phyloP scores from a whole-genome alignment of 2,329 filamentous ascomycete genomes.

The Curvularia sp. region DNA sequence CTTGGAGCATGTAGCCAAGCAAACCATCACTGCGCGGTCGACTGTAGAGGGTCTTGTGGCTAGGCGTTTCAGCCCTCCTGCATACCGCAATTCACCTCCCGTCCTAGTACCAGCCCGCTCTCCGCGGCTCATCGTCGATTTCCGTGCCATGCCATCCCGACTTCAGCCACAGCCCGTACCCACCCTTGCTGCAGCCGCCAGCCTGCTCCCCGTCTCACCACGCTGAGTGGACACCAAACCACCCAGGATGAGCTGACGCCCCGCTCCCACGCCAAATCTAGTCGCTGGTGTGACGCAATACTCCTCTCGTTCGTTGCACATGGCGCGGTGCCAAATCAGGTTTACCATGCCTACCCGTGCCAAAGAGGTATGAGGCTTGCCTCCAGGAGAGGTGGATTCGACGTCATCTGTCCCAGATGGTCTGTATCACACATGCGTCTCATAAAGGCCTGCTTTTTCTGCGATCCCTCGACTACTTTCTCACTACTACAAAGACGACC shows the following conservation, averaged over 20 bases:
- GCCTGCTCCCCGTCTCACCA: slow-evolving; percentile 39
- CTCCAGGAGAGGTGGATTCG: slow-evolving; percentile 28
- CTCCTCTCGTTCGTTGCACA: slow-evolving; percentile 39
- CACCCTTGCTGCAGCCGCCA: slow-evolving; percentile 33
- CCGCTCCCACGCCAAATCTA: slow-evolving; percentile 40
- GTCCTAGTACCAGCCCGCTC: slow-evolving; percentile 33
- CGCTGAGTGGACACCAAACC: slow-evolving; percentile 34
- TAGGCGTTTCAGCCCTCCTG: slow-evolving; percentile 26
- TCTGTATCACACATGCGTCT: slow-evolving; percentile 27
- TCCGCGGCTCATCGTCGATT: slow-evolving; percentile 45
- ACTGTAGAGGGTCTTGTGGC: slow-evolving; percentile 1
- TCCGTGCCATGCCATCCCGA: slow-evolving; percentile 24
- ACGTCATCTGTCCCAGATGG: slow-evolving; percentile 46
- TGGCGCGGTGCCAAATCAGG: slow-evolving; percentile 47
- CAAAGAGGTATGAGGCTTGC: slow-evolving; percentile 48
- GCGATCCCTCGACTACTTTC: slow-evolving; percentile 10
- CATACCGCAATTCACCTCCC: slow-evolving; percentile 20
- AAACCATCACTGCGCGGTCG: not conserved
- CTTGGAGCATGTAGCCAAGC: slow-evolving; percentile 1
- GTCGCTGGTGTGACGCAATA: slow-evolving; percentile 46
- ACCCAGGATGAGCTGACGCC: slow-evolving; percentile 41
- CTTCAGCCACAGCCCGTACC: slow-evolving; percentile 39
- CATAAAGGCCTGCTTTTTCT: slow-evolving; percentile 42
- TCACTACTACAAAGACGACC: slow-evolving; percentile 43
- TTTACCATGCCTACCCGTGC: slow-evolving; percentile 38